A percentile compares a stretch with the other conserved stretches of the same genome.
Conservation (phyloP, 2,329 filamentous ascomycete species). For the Cladosporium oxysporum region DNA sequence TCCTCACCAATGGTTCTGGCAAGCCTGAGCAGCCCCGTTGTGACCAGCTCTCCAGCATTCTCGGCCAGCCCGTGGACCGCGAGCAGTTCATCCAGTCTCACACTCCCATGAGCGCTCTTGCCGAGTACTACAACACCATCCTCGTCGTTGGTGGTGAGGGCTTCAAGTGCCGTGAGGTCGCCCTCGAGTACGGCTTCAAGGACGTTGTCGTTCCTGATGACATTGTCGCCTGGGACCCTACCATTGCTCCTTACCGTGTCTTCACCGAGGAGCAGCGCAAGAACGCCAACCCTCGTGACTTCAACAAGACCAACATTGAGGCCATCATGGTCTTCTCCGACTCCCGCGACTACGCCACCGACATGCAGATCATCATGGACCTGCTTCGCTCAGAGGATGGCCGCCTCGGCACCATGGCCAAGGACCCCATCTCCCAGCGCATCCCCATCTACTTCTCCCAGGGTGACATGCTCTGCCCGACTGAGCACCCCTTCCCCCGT, state of each 20-base stretch:
- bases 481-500: constrained; percentile 57
- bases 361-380: constrained; percentile 76
- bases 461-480: constrained; percentile 63
- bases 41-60: constrained; percentile 67
- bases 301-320: constrained; percentile 70
- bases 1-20: constrained; percentile 73
- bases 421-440: constrained; percentile 64
- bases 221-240: constrained; percentile 68
- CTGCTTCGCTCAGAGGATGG: constrained; percentile 69
- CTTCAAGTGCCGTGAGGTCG: constrained; percentile 72
- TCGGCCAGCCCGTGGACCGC: constrained; percentile 64
- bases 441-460: constrained; percentile 76
- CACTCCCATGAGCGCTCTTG: constrained; percentile 73
- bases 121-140: constrained; percentile 76
- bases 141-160: constrained; percentile 75
- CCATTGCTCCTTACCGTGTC: constrained; percentile 67
- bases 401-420: constrained; percentile 63
- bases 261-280: constrained; percentile 69
- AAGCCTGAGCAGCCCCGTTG: constrained; percentile 68
- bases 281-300: constrained; percentile 69
- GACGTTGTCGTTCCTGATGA: constrained; percentile 73
- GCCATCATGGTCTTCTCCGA: constrained; percentile 76
- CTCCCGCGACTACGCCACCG: constrained; percentile 71
- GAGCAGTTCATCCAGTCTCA: constrained; percentile 78
- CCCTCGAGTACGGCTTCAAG: constrained; percentile 72